A percentile compares a stretch with the other conserved stretches of the same genome.
phyloP scores from a whole-genome alignment of 306 rosid species.

The Vigna reflexopilosa region DNA sequence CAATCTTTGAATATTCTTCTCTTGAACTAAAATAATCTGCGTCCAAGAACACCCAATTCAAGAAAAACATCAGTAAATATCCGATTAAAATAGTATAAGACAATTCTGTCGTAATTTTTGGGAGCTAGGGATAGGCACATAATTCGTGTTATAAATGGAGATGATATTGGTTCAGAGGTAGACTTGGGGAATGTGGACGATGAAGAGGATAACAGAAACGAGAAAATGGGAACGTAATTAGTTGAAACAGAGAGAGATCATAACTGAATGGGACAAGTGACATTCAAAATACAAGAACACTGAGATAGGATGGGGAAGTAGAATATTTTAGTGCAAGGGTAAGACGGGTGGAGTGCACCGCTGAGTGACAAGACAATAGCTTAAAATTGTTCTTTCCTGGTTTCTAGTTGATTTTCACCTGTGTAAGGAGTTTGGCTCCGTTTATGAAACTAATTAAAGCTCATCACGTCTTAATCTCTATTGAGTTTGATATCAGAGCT shows the following conservation, averaged over 20 bases:
- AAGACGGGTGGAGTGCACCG: neutral
- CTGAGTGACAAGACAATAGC: neutral
- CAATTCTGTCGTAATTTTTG: neutral
- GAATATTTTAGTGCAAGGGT: neutral
- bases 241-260: neutral
- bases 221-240: neutral
- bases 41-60: slow-evolving; percentile 36
- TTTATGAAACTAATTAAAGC: neutral
- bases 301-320: neutral
- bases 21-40: slow-evolving; percentile 79
- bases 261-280: neutral
- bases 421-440: neutral
- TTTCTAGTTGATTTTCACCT: neutral
- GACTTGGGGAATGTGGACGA: neutral
- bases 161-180: neutral
- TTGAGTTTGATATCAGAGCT: neutral
- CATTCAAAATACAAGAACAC: neutral
- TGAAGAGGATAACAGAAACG: neutral
- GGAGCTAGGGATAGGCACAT: neutral
- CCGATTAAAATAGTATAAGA: neutral
- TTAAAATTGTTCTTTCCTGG: neutral
- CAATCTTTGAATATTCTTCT: slow-evolving; percentile 73
- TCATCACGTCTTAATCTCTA: neutral
- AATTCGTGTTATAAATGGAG: neutral
- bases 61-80: slow-evolving; percentile 29